A percentile compares a stretch with the other conserved stretches of the same genome.
phyloP scores from a whole-genome alignment of 208 protist genomes.

The Wallacemonas sp. region DNA sequence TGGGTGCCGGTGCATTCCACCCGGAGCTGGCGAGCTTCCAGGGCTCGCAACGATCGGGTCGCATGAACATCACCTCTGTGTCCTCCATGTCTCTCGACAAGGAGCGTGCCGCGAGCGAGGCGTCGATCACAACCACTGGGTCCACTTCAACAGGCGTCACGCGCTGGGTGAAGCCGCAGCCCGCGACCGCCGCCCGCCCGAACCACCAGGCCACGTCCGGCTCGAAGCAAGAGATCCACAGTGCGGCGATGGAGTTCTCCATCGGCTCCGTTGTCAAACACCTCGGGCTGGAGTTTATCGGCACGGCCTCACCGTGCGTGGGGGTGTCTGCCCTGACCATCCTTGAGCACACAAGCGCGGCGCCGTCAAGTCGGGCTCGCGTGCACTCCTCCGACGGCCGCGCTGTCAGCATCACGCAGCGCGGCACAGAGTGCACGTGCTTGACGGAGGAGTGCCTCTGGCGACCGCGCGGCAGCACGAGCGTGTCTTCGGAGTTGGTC shows the following conservation, averaged over 20 bases:
- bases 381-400: slow-evolving; percentile 24
- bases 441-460: slow-evolving; percentile 41
- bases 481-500: slow-evolving; percentile 32
- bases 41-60: neutral
- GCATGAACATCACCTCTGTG: slow-evolving; percentile 5
- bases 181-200: no score
- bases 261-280: neutral
- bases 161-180: slow-evolving; percentile 16
- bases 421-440: slow-evolving; percentile 29
- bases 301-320: neutral
- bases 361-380: neutral
- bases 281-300: slow-evolving; percentile 2
- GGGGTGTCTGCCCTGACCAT: slow-evolving; percentile 8
- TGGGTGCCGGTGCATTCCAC: neutral
- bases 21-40: neutral
- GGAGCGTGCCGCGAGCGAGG: neutral
- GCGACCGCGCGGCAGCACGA: neutral
- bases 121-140: neutral
- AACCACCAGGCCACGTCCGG: no score
- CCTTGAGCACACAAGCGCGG: neutral
- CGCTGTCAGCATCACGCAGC: slow-evolving; percentile 24
- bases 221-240: no score
- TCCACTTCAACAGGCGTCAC: neutral
- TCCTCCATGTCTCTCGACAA: neutral
- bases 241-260: neutral